Conservation (phyloP, 331 rosid species). For the Spiraea crenata region DNA sequence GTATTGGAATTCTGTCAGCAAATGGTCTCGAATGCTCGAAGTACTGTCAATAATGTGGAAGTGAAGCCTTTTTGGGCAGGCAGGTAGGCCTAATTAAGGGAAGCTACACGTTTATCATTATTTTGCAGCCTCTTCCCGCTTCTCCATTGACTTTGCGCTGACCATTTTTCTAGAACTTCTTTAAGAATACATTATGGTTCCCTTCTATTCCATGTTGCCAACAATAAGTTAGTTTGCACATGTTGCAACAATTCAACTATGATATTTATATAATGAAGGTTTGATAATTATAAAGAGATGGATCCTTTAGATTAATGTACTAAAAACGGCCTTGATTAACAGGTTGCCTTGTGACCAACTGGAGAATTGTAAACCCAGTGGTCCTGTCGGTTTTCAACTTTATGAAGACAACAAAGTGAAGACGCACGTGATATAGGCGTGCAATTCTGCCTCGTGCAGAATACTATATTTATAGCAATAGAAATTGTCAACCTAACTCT, state of each 20-base stretch:
- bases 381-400: not conserved
- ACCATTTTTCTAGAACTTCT: not conserved
- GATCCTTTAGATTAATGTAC: too few relatives aligned
- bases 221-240: not conserved
- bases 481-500: slow-evolving; percentile 40
- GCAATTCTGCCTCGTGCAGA: not conserved
- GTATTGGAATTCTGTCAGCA: not conserved
- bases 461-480: not conserved
- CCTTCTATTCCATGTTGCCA: not conserved
- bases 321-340: too few relatives aligned
- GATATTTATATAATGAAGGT: too few relatives aligned
- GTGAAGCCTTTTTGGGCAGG: not conserved
- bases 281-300: too few relatives aligned
- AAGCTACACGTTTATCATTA: too few relatives aligned
- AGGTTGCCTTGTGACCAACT: too few relatives aligned
- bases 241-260: too few relatives aligned
- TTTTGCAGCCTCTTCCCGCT: not conserved
- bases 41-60: not conserved
- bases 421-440: not conserved
- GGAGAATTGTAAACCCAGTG: not conserved
- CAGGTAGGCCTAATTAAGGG: too few relatives aligned
- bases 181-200: not conserved
- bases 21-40: not conserved
- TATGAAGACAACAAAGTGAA: not conserved
- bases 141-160: not conserved